A percentile compares a stretch with the other conserved stretches of the same genome.
Conservation (phyloP, 768 basidiomycete genomes). For the Zangia roseola region DNA sequence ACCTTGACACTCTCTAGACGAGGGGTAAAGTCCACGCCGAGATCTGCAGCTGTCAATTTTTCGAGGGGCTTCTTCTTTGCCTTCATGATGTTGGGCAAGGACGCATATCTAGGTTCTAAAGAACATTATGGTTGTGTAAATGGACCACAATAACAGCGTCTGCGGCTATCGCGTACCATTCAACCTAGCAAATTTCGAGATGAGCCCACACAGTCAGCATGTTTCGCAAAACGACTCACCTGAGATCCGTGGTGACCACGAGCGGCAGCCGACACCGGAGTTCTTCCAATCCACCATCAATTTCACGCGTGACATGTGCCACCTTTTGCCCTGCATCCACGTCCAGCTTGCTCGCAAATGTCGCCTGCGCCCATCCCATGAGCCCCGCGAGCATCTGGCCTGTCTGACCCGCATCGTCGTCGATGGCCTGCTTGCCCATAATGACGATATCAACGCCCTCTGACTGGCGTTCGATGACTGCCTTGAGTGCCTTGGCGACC, state of each 20-base stretch:
- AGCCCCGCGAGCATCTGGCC: slow-evolving; percentile 97
- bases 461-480: slow-evolving; percentile 63
- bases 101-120: slow-evolving; percentile 92
- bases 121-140: neutral
- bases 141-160: neutral
- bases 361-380: slow-evolving; percentile 90
- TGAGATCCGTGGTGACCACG: slow-evolving; percentile 88
- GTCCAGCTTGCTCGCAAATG: slow-evolving; percentile 87
- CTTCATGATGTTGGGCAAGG: slow-evolving; percentile 97
- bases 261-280: slow-evolving; percentile 77
- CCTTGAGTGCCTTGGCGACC: slow-evolving; percentile 82
- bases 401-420: slow-evolving; percentile 93
- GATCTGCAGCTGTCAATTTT: slow-evolving; percentile 74
- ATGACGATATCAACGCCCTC: slow-evolving; percentile 82
- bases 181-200: slow-evolving; percentile 42
- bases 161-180: slow-evolving; percentile 52
- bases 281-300: slow-evolving; percentile 92
- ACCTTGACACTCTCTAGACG: slow-evolving; percentile 85
- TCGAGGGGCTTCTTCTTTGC: slow-evolving; percentile 99
- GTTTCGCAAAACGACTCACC: slow-evolving; percentile 47
- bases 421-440: slow-evolving; percentile 97
- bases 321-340: slow-evolving; percentile 61
- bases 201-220: neutral
- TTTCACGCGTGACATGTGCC: slow-evolving; percentile 79
- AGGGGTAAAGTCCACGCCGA: slow-evolving; percentile 82